These are phyloP conservation scores for Pythium coloratum DNA, from an alignment of 352 stramenopile species.

Conservation along the genomic window DNA sequence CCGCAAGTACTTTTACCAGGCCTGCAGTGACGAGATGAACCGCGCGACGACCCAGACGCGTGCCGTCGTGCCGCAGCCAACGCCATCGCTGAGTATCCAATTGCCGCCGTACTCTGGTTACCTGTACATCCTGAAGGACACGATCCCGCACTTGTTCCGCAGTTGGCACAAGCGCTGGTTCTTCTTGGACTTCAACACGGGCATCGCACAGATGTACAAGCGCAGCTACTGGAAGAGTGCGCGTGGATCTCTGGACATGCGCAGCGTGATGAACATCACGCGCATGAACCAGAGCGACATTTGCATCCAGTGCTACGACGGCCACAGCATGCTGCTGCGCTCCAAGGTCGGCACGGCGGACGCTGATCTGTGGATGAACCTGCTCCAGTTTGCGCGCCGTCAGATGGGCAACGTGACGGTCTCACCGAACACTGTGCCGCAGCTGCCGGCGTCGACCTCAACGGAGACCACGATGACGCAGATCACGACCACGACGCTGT, in stretches of 20 bases:
- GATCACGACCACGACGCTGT: constrained; percentile 21
- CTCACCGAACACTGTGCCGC: background rate
- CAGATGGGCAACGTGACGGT: constrained; percentile 27
- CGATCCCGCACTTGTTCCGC: constrained; percentile 70
- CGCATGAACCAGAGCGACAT: constrained; percentile 75
- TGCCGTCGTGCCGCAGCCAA: constrained; percentile 30
- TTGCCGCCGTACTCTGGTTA: constrained; percentile 76
- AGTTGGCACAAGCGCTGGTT: constrained; percentile 85
- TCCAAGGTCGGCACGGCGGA: constrained; percentile 50
- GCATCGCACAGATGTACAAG: constrained; percentile 78
- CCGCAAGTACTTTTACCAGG: constrained; percentile 55
- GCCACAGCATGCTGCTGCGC: constrained; percentile 60
- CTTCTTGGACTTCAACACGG: constrained; percentile 74
- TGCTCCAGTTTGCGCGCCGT: constrained; percentile 67
- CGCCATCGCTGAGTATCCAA: constrained; percentile 32
- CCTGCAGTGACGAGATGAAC: constrained; percentile 52
- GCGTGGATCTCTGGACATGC: constrained; percentile 72
- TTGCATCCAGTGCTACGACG: constrained; percentile 58
- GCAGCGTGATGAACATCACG: constrained; percentile 56
- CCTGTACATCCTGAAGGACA: constrained; percentile 75
- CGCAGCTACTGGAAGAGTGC: constrained; percentile 83
- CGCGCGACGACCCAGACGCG: constrained; percentile 23
- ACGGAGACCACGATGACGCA: constrained; percentile 5
- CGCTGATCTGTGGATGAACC: constrained; percentile 70
- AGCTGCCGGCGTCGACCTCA: constrained; percentile 5